phyloP scores from a whole-genome alignment of 2,329 filamentous ascomycete genomes.

The Colletotrichum brevisporum region DNA sequence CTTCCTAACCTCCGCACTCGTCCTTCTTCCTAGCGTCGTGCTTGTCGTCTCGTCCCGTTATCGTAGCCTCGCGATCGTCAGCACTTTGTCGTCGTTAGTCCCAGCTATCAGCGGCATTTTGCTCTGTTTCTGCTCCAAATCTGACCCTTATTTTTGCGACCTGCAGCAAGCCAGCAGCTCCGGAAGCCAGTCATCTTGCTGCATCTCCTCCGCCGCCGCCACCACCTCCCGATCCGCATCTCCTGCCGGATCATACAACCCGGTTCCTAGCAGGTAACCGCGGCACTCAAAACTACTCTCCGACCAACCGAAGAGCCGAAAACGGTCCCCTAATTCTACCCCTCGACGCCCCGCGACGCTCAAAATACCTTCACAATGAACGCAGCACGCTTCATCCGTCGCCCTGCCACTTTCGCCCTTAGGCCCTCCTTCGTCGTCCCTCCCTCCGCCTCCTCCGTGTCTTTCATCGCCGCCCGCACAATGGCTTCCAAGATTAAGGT shows the following conservation, averaged over 20 bases:
- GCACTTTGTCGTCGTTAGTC: constrained; percentile 26
- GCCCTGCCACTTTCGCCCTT: constrained; percentile 31
- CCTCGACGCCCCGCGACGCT: not conserved
- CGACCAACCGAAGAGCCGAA: constrained; percentile 37
- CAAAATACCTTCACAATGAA: constrained; percentile 32
- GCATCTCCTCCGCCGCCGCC: constrained; percentile 26
- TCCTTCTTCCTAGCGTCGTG: constrained; percentile 20
- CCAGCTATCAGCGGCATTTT: constrained; percentile 2
- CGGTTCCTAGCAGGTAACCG: constrained; percentile 30
- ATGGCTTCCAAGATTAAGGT: constrained; percentile 94
- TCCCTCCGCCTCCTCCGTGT: constrained; percentile 38
- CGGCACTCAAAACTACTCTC: constrained; percentile 13
- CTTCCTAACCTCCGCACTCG: constrained; percentile 10
- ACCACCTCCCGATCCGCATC: constrained; percentile 28
- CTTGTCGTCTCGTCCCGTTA: constrained; percentile 7
- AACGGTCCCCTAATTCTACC: not conserved
- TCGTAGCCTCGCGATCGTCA: constrained; percentile 35
- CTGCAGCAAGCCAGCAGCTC: constrained; percentile 34
- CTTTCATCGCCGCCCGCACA: constrained; percentile 52
- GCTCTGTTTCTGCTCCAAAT: not conserved
- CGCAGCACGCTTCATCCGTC: constrained; percentile 40
- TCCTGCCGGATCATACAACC: constrained; percentile 22
- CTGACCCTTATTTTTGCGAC: not conserved
- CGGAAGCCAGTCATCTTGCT: constrained; percentile 31
- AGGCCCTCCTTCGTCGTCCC: constrained; percentile 33